Evolutionary conservation across 1,284 basidiomycete genomes (phyloP).

Genomic region (Microbotryum silenes-acaulis): DNA sequence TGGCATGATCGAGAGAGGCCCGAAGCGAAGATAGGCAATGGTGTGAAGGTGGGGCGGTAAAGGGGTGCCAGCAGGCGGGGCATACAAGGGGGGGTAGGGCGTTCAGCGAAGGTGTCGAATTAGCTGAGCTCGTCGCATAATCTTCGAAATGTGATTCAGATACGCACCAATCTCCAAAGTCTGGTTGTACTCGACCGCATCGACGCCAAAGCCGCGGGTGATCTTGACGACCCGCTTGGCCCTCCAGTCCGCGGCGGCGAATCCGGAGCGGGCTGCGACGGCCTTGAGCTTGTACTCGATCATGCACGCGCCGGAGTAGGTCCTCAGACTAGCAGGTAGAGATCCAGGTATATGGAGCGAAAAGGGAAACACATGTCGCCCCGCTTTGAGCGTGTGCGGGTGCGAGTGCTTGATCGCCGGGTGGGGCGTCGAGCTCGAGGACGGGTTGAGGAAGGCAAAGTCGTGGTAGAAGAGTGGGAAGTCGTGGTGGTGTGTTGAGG

Average conservation of each 20-base stretch:
- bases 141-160: neutral
- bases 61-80: too few species aligned
- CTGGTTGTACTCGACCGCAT: slow-evolving; percentile 88
- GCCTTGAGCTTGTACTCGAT: slow-evolving; percentile 82
- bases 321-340: slow-evolving; percentile 66
- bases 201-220: slow-evolving; percentile 62
- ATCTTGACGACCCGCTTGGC: slow-evolving; percentile 57
- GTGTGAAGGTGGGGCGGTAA: too few species aligned
- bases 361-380: slow-evolving; percentile 81
- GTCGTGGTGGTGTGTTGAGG: slow-evolving; percentile 28
- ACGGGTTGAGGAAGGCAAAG: slow-evolving; percentile 30
- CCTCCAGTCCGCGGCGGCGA: slow-evolving; percentile 61
- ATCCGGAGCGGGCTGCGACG: slow-evolving; percentile 58
- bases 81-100: too few species aligned
- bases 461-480: slow-evolving; percentile 32
- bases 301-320: slow-evolving; percentile 52
- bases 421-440: slow-evolving; percentile 11
- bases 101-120: neutral
- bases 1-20: neutral
- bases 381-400: slow-evolving; percentile 75
- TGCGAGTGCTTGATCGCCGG: slow-evolving; percentile 44
- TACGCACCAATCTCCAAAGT: slow-evolving; percentile 59
- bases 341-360: slow-evolving; percentile 70
- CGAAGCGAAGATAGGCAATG: too few species aligned
- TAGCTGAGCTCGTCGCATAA: neutral